Conservation (phyloP, 306 rosid genomes). For the Castanea crenata region DNA sequence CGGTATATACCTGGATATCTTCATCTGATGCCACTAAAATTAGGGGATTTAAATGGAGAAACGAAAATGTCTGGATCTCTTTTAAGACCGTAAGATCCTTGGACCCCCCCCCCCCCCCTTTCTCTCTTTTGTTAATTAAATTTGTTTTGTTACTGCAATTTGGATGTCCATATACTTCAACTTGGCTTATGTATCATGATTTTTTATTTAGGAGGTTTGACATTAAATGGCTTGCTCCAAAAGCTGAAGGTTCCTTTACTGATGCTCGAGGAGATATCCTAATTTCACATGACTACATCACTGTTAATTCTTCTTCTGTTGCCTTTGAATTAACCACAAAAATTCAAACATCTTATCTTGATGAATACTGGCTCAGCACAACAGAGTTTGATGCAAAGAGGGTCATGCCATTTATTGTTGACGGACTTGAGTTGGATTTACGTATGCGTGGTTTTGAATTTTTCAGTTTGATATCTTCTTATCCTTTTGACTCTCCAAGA, state of each 20-base stretch:
- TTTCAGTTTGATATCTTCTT: conserved; percentile 62
- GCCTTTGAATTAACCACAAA: conserved; percentile 75
- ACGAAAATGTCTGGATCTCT: conserved; percentile 83
- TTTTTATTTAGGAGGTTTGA: conserved; percentile 66
- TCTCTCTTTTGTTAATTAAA: conserved; percentile 12
- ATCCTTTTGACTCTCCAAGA: conserved; percentile 71
- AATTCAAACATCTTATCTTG: conserved; percentile 62
- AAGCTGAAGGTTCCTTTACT: conserved; percentile 78
- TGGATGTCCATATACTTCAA: conserved; percentile 25
- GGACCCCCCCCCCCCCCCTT: not conserved
- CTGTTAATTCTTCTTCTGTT: conserved; percentile 70
- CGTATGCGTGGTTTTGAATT: conserved; percentile 88
- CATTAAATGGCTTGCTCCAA: conserved; percentile 84
- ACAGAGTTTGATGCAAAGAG: conserved; percentile 39
- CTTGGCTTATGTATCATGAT: conserved; percentile 19
- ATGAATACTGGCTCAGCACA: conserved; percentile 37
- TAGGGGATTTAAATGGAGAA: conserved; percentile 79
- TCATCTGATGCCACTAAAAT: conserved; percentile 56
- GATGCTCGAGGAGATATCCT: conserved; percentile 93
- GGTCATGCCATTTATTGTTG: conserved; percentile 52
- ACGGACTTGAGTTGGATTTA: conserved; percentile 80
- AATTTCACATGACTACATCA: conserved; percentile 63
- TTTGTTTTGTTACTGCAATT: not conserved
- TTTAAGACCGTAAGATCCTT: conserved; percentile 73
- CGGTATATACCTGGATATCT: conserved; percentile 71